A percentile compares a stretch with the other conserved stretches of the same genome.
phyloP scores from a whole-genome alignment of 352 stramenopile genomes.

The Phytopythium litorale region DNA sequence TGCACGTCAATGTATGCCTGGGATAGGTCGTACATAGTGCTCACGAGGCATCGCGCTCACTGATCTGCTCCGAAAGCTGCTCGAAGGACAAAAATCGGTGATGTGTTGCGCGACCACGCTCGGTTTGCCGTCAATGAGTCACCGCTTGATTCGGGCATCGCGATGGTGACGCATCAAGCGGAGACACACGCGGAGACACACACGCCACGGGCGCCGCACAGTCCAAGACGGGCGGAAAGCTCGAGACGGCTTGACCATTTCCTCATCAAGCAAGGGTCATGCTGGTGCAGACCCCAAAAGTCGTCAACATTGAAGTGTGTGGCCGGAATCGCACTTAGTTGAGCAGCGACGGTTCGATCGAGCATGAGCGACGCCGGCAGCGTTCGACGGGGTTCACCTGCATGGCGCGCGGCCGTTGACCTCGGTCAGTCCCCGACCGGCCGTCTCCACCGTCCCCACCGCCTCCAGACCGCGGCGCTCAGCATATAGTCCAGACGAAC shows the following conservation, averaged over 20 bases:
- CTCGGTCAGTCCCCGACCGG: not conserved
- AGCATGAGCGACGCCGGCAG: not conserved
- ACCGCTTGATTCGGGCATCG: too few relatives aligned
- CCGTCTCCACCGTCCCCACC: not conserved
- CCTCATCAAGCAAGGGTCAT: too few relatives aligned
- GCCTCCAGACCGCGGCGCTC: not conserved
- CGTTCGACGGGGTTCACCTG: not conserved
- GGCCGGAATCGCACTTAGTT: too few relatives aligned
- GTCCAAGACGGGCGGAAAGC: too few relatives aligned
- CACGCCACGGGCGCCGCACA: too few relatives aligned
- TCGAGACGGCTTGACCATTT: too few relatives aligned
- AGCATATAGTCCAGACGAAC: not conserved
- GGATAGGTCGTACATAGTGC: conserved; percentile 6
- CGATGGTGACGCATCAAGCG: too few relatives aligned
- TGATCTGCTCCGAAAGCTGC: conserved; percentile 4
- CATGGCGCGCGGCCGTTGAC: not conserved
- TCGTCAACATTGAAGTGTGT: too few relatives aligned
- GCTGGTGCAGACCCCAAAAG: too few relatives aligned
- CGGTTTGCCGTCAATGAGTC: conserved; percentile 6
- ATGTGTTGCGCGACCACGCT: conserved; percentile 12
- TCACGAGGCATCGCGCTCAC: conserved; percentile 16
- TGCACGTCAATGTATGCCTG: conserved; percentile 9
- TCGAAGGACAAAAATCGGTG: conserved; percentile 11
- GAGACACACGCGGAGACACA: too few relatives aligned
- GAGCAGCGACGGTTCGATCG: too few relatives aligned